Evolutionary conservation across 352 stramenopile genomes (phyloP).

Genomic region (Phytophthora cactorum): DNA sequence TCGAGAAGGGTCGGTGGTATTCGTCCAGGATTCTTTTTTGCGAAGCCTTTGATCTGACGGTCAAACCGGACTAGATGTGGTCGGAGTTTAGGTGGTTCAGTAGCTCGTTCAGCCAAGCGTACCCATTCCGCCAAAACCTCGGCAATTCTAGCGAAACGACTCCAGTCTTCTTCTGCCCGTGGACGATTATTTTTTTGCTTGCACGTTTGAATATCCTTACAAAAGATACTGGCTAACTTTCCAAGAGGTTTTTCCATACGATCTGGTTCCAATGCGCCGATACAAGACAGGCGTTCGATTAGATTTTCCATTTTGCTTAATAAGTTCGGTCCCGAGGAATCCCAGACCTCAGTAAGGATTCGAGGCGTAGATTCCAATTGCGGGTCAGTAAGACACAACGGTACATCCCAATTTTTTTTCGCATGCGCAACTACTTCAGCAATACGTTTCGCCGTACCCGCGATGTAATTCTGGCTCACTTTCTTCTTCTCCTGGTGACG

Average conservation of each 20-base stretch:
- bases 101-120: not conserved
- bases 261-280: not conserved
- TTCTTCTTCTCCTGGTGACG: not conserved
- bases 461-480: not conserved
- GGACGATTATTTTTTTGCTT: not conserved
- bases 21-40: conserved; percentile 6
- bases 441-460: not conserved
- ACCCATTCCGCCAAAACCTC: conserved; percentile 15
- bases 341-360: not conserved
- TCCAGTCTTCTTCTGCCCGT: conserved; percentile 13
- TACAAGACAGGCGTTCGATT: conserved; percentile 1
- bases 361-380: not conserved
- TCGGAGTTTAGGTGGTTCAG: not conserved
- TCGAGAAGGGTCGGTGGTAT: conserved; percentile 6
- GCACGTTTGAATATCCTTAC: conserved; percentile 3
- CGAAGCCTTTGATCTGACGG: conserved; percentile 12
- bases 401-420: not conserved
- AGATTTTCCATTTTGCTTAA: conserved; percentile 8
- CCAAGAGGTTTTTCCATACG: conserved; percentile 10
- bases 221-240: conserved; percentile 10
- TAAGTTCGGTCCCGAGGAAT: not conserved
- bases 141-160: conserved; percentile 14
- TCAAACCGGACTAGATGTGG: conserved; percentile 10
- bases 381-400: not conserved
- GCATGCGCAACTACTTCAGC: not conserved